Conservation (phyloP, 192 early-diverging fungal genomes). For the Linnemannia elongata region DNA sequence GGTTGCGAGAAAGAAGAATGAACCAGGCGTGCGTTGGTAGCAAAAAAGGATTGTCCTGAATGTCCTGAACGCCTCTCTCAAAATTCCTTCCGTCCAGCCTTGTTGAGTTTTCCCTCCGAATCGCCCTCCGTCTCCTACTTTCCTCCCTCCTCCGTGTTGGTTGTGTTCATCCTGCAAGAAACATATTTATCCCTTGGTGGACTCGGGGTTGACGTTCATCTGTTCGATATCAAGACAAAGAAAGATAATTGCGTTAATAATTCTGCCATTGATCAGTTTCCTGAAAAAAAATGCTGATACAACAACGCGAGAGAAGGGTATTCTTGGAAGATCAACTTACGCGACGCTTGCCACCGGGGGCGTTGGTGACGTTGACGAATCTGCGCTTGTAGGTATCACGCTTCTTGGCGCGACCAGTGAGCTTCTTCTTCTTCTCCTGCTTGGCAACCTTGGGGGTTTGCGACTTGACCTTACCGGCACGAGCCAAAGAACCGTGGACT, state of each 20-base stretch:
- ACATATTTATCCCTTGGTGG: constrained; percentile 57
- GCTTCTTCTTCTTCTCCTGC: constrained; percentile 97
- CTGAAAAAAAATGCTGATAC: background rate
- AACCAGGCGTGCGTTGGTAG: background rate
- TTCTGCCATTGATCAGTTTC: background rate
- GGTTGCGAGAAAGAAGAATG: background rate
- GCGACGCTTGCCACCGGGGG: constrained; percentile 92
- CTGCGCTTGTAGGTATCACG: constrained; percentile 96
- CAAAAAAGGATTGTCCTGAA: background rate
- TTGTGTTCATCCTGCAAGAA: constrained; percentile 11
- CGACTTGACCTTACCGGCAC: constrained; percentile 99
- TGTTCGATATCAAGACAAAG: background rate
- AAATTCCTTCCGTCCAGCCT: background rate
- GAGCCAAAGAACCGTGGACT: constrained; percentile 99
- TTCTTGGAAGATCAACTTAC: constrained; percentile 58
- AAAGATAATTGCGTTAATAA: background rate
- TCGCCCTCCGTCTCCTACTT: background rate
- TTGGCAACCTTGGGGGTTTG: constrained; percentile 98
- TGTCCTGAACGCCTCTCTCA: background rate
- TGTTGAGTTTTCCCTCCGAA: background rate
- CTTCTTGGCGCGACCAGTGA: constrained; percentile 95
- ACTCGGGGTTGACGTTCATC: constrained; percentile 61
- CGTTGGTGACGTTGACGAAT: constrained; percentile 93
- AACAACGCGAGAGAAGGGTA: background rate
- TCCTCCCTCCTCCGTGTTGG: background rate